phyloP scores from a whole-genome alignment of 169 alveolate genomes.

The Eimeria praecox region DNA sequence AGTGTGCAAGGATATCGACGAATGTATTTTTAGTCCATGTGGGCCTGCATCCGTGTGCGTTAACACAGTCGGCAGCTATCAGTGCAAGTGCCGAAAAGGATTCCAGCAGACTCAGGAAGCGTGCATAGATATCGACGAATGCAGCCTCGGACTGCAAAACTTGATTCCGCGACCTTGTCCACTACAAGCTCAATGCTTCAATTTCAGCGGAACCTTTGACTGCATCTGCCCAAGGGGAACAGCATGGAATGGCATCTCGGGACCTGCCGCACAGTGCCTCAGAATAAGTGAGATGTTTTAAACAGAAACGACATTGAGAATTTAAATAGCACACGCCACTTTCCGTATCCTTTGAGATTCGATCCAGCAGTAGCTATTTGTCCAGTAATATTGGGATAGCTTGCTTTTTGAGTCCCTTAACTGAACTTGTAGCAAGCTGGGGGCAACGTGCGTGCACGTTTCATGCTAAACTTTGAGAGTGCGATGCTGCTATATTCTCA shows the following conservation, averaged over 20 bases:
- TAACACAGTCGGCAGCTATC: slow-evolving; percentile 81
- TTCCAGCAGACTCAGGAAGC: slow-evolving; percentile 79
- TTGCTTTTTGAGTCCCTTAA: neutral
- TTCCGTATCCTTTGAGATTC: neutral
- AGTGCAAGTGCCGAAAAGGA: slow-evolving; percentile 83
- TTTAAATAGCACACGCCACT: neutral
- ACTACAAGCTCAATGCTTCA: slow-evolving; percentile 76
- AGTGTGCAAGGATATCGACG: slow-evolving; percentile 83
- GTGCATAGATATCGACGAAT: slow-evolving; percentile 80
- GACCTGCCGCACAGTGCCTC: slow-evolving; percentile 78
- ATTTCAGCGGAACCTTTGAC: slow-evolving; percentile 83
- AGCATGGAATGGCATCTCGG: slow-evolving; percentile 77
- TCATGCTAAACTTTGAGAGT: neutral
- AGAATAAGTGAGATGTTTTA: slow-evolving; percentile 70
- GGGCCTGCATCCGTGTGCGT: slow-evolving; percentile 84
- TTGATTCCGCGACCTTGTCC: slow-evolving; percentile 77
- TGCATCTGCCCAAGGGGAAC: slow-evolving; percentile 82
- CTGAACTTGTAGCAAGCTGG: neutral
- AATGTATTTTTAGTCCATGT: slow-evolving; percentile 83
- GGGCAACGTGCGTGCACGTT: neutral
- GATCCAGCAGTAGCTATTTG: neutral
- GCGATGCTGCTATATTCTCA: slow-evolving; percentile 22
- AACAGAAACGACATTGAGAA: neutral
- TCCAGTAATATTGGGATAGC: neutral
- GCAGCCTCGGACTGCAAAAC: slow-evolving; percentile 42